Conservation (phyloP, 2,329 filamentous ascomycete species). For the Ophiostoma triangulosporum region DNA sequence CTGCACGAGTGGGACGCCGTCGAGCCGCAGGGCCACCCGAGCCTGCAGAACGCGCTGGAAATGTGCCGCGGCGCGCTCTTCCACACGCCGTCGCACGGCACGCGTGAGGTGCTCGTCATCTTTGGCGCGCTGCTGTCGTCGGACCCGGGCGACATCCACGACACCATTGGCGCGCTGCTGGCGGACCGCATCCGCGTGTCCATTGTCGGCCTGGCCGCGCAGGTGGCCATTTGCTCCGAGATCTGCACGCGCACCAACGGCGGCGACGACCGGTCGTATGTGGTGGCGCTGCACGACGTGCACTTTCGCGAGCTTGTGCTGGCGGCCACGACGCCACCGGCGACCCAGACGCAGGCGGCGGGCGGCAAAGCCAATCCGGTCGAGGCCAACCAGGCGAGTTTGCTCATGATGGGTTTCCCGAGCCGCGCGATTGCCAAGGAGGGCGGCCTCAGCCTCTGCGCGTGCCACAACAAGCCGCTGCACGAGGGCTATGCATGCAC, state of each 20-base stretch:
- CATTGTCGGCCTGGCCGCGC: conserved; percentile 79
- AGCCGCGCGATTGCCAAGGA: conserved; percentile 61
- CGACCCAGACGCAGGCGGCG: conserved; percentile 58
- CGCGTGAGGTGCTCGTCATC: conserved; percentile 79
- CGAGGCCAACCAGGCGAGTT: conserved; percentile 30
- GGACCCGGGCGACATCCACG: conserved; percentile 90
- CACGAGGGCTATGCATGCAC: conserved; percentile 85
- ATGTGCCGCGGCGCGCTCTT: conserved; percentile 89
- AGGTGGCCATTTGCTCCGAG: conserved; percentile 84
- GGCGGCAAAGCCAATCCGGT: conserved; percentile 31
- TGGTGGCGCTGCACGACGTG: conserved; percentile 71
- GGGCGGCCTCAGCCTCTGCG: conserved; percentile 60
- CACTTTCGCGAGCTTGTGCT: conserved; percentile 86
- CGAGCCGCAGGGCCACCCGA: conserved; percentile 62
- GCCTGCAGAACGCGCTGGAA: conserved; percentile 87
- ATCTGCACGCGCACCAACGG: conserved; percentile 79
- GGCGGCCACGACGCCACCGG: conserved; percentile 75
- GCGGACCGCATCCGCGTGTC: conserved; percentile 75
- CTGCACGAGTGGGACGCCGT: conserved; percentile 52
- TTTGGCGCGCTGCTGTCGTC: conserved; percentile 83
- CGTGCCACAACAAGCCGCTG: conserved; percentile 73
- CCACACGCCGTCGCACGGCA: conserved; percentile 86
- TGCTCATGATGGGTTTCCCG: conserved; percentile 98
- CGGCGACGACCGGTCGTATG: conserved; percentile 47
- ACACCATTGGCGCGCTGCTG: conserved; percentile 69